Evolutionary conservation across 306 rosid genomes (phyloP).

Genomic region (Vigna reflexopilosa): DNA sequence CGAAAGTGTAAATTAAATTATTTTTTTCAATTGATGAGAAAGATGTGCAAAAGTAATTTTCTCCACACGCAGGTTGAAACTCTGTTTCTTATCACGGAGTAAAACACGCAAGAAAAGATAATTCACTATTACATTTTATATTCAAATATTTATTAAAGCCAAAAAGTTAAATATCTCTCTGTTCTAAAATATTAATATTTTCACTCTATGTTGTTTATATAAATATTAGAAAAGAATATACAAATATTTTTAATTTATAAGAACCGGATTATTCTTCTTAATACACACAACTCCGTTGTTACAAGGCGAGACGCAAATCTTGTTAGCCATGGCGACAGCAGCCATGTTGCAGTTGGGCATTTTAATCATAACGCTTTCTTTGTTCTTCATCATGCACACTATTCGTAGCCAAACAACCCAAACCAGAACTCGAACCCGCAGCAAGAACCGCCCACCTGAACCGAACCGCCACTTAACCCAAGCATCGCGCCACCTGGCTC

Average conservation of each 20-base stretch:
- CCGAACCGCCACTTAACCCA: slow-evolving; percentile 57
- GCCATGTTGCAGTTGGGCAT: slow-evolving; percentile 52
- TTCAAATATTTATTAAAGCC: no score
- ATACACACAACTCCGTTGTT: not conserved
- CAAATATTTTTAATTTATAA: not conserved
- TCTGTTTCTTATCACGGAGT: no score
- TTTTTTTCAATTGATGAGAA: no score
- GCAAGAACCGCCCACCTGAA: slow-evolving; percentile 48
- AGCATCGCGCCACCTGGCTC: slow-evolving; percentile 60
- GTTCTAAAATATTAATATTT: no score
- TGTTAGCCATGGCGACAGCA: slow-evolving; percentile 48
- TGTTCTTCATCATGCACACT: slow-evolving; percentile 44
- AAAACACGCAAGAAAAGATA: no score
- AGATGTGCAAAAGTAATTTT: no score
- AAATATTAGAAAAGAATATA: not conserved
- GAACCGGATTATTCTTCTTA: not conserved
- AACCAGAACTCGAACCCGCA: slow-evolving; percentile 39
- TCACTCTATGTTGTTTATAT: not conserved
- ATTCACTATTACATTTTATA: no score
- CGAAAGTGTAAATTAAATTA: no score
- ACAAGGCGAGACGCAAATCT: not conserved
- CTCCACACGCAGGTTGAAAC: no score
- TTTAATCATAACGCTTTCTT: slow-evolving; percentile 50
- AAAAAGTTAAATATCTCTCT: no score
- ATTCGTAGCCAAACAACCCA: slow-evolving; percentile 46